Evolutionary conservation across 2,329 filamentous ascomycete species (phyloP).

Genomic region (Salinomyces thailandicus): DNA sequence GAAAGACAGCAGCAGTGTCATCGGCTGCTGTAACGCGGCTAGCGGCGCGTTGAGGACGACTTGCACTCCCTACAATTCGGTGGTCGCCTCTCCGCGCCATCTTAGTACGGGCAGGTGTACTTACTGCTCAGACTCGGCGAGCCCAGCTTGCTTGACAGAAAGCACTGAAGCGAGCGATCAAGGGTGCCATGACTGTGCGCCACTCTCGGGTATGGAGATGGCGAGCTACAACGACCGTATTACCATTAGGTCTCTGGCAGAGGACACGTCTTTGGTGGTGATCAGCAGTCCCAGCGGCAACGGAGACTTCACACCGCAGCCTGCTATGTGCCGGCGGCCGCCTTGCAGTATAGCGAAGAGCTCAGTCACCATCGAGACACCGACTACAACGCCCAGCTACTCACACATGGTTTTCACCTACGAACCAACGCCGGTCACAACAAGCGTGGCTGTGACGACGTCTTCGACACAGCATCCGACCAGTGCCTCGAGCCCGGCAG

Average conservation of each 20-base stretch:
- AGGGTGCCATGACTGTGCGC: slow-evolving; percentile 5
- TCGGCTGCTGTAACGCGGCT: slow-evolving; percentile 14
- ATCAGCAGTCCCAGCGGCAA: background rate
- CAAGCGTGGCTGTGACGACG: too few species aligned
- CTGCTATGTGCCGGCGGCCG: background rate
- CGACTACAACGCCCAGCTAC: too few species aligned
- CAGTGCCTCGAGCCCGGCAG: too few species aligned
- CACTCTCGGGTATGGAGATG: slow-evolving; percentile 1
- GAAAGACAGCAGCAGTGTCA: slow-evolving; percentile 7
- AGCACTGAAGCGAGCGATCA: slow-evolving; percentile 1
- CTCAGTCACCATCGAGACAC: too few species aligned
- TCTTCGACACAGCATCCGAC: too few species aligned
- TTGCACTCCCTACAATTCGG: slow-evolving; percentile 10
- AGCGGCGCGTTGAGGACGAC: slow-evolving; percentile 10
- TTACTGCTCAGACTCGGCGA: slow-evolving; percentile 8
- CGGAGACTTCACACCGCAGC: background rate
- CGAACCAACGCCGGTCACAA: too few species aligned
- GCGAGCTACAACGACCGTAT: background rate
- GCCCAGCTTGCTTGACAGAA: slow-evolving; percentile 4
- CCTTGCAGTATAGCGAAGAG: background rate
- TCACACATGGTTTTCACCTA: too few species aligned
- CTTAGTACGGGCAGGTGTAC: slow-evolving; percentile 12
- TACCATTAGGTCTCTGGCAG: background rate
- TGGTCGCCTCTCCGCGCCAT: slow-evolving; percentile 7
- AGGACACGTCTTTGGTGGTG: background rate